phyloP scores from a whole-genome alignment of 306 rosid species.

The Cicer bijugum region DNA sequence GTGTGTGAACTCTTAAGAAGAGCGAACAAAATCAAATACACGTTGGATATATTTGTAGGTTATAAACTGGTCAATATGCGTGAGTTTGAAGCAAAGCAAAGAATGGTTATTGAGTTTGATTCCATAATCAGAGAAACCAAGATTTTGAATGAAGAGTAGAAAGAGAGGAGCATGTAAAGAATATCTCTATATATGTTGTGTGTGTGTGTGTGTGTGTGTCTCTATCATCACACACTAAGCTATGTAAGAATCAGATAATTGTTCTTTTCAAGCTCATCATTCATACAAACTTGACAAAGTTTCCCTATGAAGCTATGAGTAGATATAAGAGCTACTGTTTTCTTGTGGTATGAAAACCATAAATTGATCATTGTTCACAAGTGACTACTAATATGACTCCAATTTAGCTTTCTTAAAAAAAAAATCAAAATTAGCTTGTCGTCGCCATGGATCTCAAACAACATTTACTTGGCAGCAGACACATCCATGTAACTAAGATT shows the following conservation, averaged over 20 bases:
- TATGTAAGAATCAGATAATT: neutral
- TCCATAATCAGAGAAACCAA: constrained; percentile 5
- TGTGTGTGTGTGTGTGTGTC: neutral
- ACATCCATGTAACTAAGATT: constrained; percentile 42
- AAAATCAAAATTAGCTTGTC: neutral
- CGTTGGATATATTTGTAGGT: constrained; percentile 9
- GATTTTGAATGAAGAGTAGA: constrained; percentile 15
- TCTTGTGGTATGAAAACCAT: constrained; percentile 16
- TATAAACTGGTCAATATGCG: constrained; percentile 37
- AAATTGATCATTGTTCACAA: neutral
- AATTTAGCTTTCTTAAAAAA: constrained; percentile 6
- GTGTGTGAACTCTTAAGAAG: constrained; percentile 1
- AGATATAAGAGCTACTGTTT: constrained; percentile 7
- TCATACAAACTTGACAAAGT: constrained; percentile 16
- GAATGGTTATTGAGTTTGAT: constrained; percentile 31
- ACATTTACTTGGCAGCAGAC: constrained; percentile 32
- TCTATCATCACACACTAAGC: constrained; percentile 15
- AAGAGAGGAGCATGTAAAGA: neutral
- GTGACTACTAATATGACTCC: neutral
- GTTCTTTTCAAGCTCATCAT: constrained; percentile 31
- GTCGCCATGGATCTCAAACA: constrained; percentile 15
- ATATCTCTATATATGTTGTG: neutral
- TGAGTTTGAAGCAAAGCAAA: constrained; percentile 40
- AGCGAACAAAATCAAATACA: constrained; percentile 21
- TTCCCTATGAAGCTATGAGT: neutral